phyloP scores from a whole-genome alignment of 805 yeast genomes.

The Cyberlindnera mississippiensis region DNA sequence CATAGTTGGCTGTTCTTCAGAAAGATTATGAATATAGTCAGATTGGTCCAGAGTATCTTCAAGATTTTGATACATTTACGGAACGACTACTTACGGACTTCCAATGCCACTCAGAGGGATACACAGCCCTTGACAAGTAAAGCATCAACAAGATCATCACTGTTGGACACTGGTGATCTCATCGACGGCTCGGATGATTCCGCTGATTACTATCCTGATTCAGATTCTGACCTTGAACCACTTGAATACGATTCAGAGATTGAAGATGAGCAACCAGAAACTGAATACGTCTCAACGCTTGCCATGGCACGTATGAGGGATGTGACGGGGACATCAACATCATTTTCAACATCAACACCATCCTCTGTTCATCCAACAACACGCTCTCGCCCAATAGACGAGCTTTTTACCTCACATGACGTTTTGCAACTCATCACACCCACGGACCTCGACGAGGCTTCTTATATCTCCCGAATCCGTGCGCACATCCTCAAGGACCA shows the following conservation, averaged over 20 bases:
- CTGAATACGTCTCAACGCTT: constrained; percentile 14
- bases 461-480: constrained; percentile 13
- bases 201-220: constrained; percentile 30
- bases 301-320: constrained; percentile 13
- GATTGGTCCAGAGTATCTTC: constrained; percentile 9
- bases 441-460: constrained; percentile 22
- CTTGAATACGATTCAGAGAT: constrained; percentile 31
- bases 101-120: neutral
- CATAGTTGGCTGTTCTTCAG: constrained; percentile 14
- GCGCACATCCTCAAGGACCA: constrained; percentile 22
- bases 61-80: constrained; percentile 9
- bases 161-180: constrained; percentile 4
- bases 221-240: constrained; percentile 27
- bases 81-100: neutral
- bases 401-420: constrained; percentile 20
- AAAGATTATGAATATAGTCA: constrained; percentile 11
- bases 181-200: constrained; percentile 30
- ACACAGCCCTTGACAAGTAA: neutral
- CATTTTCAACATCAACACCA: constrained; percentile 1
- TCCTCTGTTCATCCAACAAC: neutral
- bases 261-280: constrained; percentile 24
- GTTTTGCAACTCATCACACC: constrained; percentile 30
- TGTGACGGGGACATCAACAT: neutral
- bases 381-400: constrained; percentile 13
- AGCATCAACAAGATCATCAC: neutral